Evolutionary conservation across 2,329 filamentous ascomycete species (phyloP), one percentile per base, ranked within the genome.

Genomic region (Huntiella savannae): DNA sequence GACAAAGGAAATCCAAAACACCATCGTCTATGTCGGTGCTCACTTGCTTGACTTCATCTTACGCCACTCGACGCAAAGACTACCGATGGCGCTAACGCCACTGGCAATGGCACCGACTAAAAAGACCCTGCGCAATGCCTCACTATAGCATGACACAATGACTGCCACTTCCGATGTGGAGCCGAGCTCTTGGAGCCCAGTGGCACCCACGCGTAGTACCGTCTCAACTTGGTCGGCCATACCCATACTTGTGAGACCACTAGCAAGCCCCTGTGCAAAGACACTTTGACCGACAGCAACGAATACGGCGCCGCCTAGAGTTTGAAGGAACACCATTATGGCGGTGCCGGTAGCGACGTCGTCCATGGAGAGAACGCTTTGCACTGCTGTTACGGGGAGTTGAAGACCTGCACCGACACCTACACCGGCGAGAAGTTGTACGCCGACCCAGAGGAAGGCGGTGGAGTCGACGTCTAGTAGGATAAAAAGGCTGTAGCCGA

Each of bases 261-360:
- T 33, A 3, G 33, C 37, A 10, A 50, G 33, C 2, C 40, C 33
- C 33, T 48, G 41, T 2, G 28, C 32, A 42, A 75, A 70, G 12
- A 74, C 62, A 46, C 64, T 66, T 51, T 74, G 63, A 1, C 60
- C 70, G 17, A 71, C 61, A 3, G 64, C 64, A 22, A 75, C 62
- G 50, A 73, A 73, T 1, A 75, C 54, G 4, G 64, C 58, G 4
- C 63, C 63, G 19, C 62, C 64, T 0, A 69, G 54, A 0, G 60
- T 61, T 52, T 67, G 64, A 12, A 55, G 47, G 50, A 72, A 70
- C 36, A 71, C 60, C 33, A 68, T 60, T n/a, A 62, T 56, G 1
- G 67, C 63, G 8, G 63, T 65, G 2, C 64, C 67, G 4, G 62
- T 64, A 2, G 66, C 61, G n/a, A 70, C 62, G 40, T 70, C 65